phyloP scores from a whole-genome alignment of 306 rosid genomes.

The Gastrolobium villosum region DNA sequence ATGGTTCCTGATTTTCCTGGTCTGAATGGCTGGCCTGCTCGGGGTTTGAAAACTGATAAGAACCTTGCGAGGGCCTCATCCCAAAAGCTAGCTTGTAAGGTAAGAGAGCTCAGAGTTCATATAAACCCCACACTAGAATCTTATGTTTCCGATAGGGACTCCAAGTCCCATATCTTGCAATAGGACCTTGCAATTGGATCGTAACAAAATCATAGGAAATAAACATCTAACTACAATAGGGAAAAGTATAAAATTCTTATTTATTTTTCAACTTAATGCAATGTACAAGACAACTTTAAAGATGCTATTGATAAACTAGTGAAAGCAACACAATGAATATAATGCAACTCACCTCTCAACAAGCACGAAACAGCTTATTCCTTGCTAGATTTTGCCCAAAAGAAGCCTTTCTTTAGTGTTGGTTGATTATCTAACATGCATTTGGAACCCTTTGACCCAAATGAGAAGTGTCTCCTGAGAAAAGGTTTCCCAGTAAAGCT shows the following conservation, averaged over 20 bases:
- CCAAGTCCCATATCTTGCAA: too few species aligned
- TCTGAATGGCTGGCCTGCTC: not conserved
- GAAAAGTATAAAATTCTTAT: slow-evolving; percentile 5
- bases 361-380: slow-evolving; percentile 54
- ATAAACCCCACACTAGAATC: too few species aligned
- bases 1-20: too few species aligned
- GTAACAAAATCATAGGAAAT: not conserved
- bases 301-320: slow-evolving; percentile 31
- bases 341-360: slow-evolving; percentile 63
- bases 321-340: slow-evolving; percentile 40
- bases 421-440: slow-evolving; percentile 61
- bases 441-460: slow-evolving; percentile 81
- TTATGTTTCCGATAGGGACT: too few species aligned
- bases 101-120: too few species aligned
- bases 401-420: slow-evolving; percentile 84
- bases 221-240: not conserved
- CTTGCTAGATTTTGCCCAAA: slow-evolving; percentile 89
- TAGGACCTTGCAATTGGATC: too few species aligned
- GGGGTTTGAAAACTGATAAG: not conserved
- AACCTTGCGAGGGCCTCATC: too few species aligned
- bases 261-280: slow-evolving; percentile 17
- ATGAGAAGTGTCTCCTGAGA: slow-evolving; percentile 84
- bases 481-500: slow-evolving; percentile 76
- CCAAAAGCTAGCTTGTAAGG: too few species aligned
- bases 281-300: slow-evolving; percentile 32